Percentiles rank a stretch among this genome's conserved stretches.
Evolutionary conservation across 495 filamentous ascomycete species (phyloP).

Genomic region (Beverwykella pulmonaria): DNA sequence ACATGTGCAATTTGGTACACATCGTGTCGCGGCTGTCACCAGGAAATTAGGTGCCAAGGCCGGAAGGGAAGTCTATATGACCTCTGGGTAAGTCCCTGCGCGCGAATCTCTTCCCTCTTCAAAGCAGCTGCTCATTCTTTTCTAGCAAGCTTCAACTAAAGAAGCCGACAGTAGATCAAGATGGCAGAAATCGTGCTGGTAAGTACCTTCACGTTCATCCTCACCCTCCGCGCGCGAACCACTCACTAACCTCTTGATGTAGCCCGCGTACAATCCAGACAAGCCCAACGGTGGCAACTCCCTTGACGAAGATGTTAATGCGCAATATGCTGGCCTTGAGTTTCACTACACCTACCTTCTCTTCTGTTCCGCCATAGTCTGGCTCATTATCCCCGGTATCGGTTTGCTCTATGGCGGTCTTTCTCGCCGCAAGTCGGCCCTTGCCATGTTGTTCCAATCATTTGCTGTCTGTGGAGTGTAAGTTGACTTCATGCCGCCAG

Average conservation of each 20-base stretch:
- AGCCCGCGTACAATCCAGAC: slow-evolving; percentile 41
- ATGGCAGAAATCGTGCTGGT: slow-evolving; percentile 5
- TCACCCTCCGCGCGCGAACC: not conserved
- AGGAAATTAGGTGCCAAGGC: slow-evolving; percentile 2
- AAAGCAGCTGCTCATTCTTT: slow-evolving; percentile 5
- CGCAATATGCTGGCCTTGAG: slow-evolving; percentile 54
- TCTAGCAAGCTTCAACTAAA: slow-evolving; percentile 4
- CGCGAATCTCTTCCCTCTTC: not conserved
- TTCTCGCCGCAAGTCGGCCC: slow-evolving; percentile 59
- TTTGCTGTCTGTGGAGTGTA: slow-evolving; percentile 49
- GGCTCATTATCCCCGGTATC: slow-evolving; percentile 63
- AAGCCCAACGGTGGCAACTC: slow-evolving; percentile 44
- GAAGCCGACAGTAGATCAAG: slow-evolving; percentile 10
- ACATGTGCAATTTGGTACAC: slow-evolving; percentile 8
- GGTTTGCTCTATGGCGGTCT: slow-evolving; percentile 62
- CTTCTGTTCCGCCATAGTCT: slow-evolving; percentile 57
- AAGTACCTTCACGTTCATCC: not conserved
- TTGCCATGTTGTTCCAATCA: slow-evolving; percentile 61
- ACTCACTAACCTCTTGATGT: slow-evolving; percentile 25
- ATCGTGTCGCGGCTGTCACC: not conserved
- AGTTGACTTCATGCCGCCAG: not conserved
- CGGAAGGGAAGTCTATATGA: slow-evolving; percentile 16
- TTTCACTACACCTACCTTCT: slow-evolving; percentile 58
- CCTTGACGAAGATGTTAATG: slow-evolving; percentile 51
- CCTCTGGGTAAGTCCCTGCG: not conserved